These are phyloP conservation scores for Niebla homalea DNA, from an alignment of 495 filamentous ascomycete species.

Conservation along the genomic window DNA sequence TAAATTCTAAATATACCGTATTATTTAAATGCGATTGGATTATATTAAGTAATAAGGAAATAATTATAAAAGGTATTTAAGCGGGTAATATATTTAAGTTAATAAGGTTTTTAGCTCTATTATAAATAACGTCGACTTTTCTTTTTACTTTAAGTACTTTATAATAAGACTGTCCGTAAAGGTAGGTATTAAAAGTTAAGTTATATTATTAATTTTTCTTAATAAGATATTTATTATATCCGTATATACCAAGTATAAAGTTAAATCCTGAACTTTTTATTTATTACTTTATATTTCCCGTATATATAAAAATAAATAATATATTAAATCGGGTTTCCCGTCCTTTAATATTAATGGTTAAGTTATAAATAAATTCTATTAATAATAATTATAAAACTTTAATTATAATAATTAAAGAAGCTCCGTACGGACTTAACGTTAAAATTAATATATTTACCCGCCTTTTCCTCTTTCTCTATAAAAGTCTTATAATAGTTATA, in stretches of 20 bases:
- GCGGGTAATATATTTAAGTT: not conserved
- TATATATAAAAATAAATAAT: not conserved
- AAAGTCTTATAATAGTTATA: not conserved
- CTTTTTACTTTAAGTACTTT: not conserved
- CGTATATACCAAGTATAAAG: not conserved
- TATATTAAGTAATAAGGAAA: not conserved
- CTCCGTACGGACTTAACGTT: not conserved
- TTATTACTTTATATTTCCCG: slow-evolving; percentile 1
- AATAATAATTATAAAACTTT: not conserved
- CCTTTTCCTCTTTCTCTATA: not conserved
- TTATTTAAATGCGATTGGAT: not conserved
- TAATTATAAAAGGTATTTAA: not conserved
- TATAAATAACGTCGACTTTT: not conserved
- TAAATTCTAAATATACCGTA: not conserved
- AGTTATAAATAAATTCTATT: not conserved
- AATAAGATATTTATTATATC: slow-evolving; percentile 4
- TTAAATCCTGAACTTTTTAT: not conserved
- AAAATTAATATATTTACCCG: slow-evolving; percentile 1
- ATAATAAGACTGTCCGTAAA: not conserved
- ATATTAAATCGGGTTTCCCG: not conserved
- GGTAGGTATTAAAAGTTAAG: not conserved
- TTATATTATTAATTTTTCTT: not conserved
- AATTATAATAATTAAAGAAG: not conserved
- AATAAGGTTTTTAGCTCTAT: not conserved
- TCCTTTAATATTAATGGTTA: not conserved